Conservation (phyloP, 148 eudicot species). For the Talinum fruticosum region DNA sequence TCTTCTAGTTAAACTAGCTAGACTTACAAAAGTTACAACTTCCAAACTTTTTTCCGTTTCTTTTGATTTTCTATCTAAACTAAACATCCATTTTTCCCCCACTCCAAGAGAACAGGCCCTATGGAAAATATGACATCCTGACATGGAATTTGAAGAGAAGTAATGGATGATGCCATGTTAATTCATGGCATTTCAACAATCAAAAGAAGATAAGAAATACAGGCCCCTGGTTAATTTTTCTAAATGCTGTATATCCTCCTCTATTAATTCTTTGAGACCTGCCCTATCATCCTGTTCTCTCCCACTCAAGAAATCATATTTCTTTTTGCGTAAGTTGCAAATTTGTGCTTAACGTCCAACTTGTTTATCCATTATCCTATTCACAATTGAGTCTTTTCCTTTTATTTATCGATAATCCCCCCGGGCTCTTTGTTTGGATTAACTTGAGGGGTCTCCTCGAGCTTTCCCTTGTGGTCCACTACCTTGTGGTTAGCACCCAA, state of each 20-base stretch:
- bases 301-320: too few relatives aligned
- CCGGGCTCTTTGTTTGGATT: not conserved
- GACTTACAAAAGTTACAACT: too few relatives aligned
- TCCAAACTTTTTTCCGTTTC: too few relatives aligned
- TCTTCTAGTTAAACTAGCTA: too few relatives aligned
- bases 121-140: not conserved
- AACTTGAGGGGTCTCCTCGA: not conserved
- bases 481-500: not conserved
- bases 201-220: not conserved
- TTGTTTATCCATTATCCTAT: not conserved
- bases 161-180: not conserved
- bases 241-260: not conserved
- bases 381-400: not conserved
- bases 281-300: not conserved
- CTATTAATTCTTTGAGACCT: not conserved
- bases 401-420: not conserved
- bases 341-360: not conserved
- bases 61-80: too few relatives aligned
- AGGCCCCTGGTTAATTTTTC: not conserved
- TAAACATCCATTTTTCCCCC: too few relatives aligned
- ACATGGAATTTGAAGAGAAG: not conserved
- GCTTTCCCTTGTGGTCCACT: not conserved
- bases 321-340: too few relatives aligned
- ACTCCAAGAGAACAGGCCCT: not conserved
- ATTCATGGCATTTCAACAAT: not conserved